Base-by-base conservation (phyloP, 1,284 basidiomycete genomes). In the Rhodotorula sp. region DNA sequence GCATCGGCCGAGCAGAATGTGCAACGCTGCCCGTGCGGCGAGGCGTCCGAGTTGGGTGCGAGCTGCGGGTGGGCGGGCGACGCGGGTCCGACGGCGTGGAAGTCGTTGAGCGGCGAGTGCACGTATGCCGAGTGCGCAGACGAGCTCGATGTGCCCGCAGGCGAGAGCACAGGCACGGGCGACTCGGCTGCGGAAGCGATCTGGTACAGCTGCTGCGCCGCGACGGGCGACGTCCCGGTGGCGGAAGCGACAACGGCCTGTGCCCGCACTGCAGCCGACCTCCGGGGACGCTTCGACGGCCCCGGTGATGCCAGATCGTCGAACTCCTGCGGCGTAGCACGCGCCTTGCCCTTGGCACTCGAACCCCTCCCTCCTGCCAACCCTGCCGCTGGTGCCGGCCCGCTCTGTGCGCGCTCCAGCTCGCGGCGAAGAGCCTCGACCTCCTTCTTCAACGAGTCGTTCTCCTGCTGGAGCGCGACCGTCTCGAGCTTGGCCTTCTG, bases 401-500 rank as follows among this genome's bases (percentile, higher is more conserved):
- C 48, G 13, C 27, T 8, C 53, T 54, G 53, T 7, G 19, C 49
- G 41, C 34, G 27, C n/a, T 44, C 62, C 17, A 46, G 62, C 25
- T 63, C 62, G 3, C 44, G 52, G 21, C 53, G 25, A 4, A 55
- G 21, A 41, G 8, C 41, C 12, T 60, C 68, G 45, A 72, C 46
- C 57, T 74, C 73, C 21, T 50, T 59, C 57, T 61, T 46, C 12
- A 77, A 62, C 58, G 64, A 54, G 21, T 68, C 70, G 45, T 78
- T 46, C 7, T 66, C 58, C 27, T 53, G 56, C 54, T 64, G 60
- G 8, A 78, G 67, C 16, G 66, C 61, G 34, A 72, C 74, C 49
- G 75, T 60, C 53, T 78, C 73, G 27, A 68, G 52, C 48, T 74
- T 76, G 60, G 75, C 71, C 60, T 67, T 66, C 44, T 72, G 70